Conservation (phyloP, 805 yeast genomes). For the Cyberlindnera veronae region DNA sequence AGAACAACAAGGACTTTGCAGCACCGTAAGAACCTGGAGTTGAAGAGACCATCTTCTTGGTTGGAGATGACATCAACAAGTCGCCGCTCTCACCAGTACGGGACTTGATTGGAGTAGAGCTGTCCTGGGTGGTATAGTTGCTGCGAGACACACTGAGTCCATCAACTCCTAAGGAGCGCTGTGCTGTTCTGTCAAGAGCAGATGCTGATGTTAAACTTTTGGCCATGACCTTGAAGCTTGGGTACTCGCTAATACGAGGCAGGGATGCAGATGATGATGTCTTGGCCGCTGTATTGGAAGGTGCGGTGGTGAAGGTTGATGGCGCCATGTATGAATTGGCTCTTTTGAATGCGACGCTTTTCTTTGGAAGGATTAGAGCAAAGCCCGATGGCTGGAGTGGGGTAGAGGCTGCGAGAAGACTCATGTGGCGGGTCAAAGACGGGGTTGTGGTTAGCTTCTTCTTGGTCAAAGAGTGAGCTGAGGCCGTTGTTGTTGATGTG, state of each 20-base stretch:
- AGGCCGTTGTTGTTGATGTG: neutral
- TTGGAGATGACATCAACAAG: slow-evolving; percentile 34
- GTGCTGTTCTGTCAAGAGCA: no score
- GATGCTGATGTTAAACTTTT: neutral
- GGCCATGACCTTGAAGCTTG: slow-evolving; percentile 5
- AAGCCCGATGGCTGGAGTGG: slow-evolving; percentile 19
- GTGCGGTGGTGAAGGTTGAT: neutral
- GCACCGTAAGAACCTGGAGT: slow-evolving; percentile 49
- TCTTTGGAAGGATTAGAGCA: slow-evolving; percentile 12
- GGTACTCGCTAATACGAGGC: slow-evolving; percentile 15
- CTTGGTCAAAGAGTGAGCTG: neutral
- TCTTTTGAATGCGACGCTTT: slow-evolving; percentile 20
- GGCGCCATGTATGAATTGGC: slow-evolving; percentile 10
- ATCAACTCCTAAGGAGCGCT: slow-evolving; percentile 17
- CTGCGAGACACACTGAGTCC: slow-evolving; percentile 13
- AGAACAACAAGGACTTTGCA: slow-evolving; percentile 40
- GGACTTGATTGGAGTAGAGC: slow-evolving; percentile 23
- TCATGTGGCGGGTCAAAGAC: slow-evolving; percentile 28
- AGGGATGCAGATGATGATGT: slow-evolving; percentile 2
- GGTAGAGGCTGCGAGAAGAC: slow-evolving; percentile 35
- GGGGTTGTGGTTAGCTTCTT: slow-evolving; percentile 18
- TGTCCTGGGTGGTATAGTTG: slow-evolving; percentile 9
- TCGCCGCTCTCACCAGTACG: slow-evolving; percentile 24
- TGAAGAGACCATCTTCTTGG: slow-evolving; percentile 32
- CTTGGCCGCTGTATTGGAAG: neutral